Base-by-base conservation (phyloP, 768 basidiomycete species). In the Pluteus cervinus region DNA sequence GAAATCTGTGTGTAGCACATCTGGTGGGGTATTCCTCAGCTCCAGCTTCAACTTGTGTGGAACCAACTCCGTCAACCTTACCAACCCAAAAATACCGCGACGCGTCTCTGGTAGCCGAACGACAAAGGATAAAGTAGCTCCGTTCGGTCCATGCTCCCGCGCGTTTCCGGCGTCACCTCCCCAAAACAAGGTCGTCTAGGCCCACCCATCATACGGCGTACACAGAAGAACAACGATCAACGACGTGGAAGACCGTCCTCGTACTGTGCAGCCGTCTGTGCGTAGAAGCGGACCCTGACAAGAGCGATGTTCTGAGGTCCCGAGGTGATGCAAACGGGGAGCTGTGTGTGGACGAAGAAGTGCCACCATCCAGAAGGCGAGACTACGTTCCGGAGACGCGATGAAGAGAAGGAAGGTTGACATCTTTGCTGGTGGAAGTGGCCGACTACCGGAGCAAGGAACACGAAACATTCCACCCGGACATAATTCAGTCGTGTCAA, bases 351-450 rank as follows among this genome's bases (percentile, higher is more conserved):
- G 41, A 50, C 47, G 41, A 43, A 42, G 40, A 42, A 42, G 36
- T 39, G 54, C 48, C 50, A 37, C 35, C 38, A 54, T 24, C 5
- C 9, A 33, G 34, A 26, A 42, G 51, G 50, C 39, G 43, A 37
- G 46, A 40, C 53, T 53, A 65, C 75, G 55, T 76, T 72, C 76
- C 66, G 76, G 54, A 76, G 71, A 69, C 37, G 66, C 68, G 65
- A 63, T 68, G 29, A 29, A 51, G 60, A 52, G 53, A 44, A 39
- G 34, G 39, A 33, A 42, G 42, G 44, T 41, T 45, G 57, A 61
- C 47, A 46, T 78, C 75, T 62, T 60, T n/a, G 58, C 59, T 56
- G 58, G 53, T 41, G 41, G 60, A 57, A 40, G 35, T 32, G 39
- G 44, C 30, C 44, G 35, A 39, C 15, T 30, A 40, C 36, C 22